Evolutionary conservation across 106 monocot genomes (phyloP).

Genomic region (Xerophyta viscosa): DNA sequence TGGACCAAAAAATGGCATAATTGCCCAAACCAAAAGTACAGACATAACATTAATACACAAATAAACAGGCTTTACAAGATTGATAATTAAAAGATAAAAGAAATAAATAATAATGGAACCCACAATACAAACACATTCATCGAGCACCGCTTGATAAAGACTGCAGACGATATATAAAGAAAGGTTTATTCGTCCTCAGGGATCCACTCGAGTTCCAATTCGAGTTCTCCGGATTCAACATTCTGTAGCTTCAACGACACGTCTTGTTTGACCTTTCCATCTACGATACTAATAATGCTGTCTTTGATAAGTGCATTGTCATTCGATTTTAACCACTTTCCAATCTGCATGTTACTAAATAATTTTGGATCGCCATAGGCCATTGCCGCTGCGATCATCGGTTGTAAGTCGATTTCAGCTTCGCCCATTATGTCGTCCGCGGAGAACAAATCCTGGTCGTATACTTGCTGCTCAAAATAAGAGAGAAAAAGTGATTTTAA

Average conservation of each 20-base stretch:
- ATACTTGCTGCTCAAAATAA: constrained; percentile 57
- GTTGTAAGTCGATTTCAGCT: constrained; percentile 81
- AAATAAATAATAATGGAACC: neutral
- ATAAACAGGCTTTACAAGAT: too few species aligned
- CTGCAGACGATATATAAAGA: neutral
- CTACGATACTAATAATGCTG: constrained; percentile 53
- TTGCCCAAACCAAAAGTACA: too few species aligned
- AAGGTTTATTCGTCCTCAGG: constrained; percentile 14
- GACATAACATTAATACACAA: too few species aligned
- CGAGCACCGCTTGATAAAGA: neutral
- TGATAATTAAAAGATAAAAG: too few species aligned
- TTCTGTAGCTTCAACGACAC: constrained; percentile 67
- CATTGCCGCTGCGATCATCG: constrained; percentile 62
- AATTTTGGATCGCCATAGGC: constrained; percentile 75
- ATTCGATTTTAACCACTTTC: constrained; percentile 69
- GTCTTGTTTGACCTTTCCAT: constrained; percentile 78
- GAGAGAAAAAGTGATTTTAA: neutral
- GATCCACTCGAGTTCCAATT: constrained; percentile 68
- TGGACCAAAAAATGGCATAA: too few species aligned
- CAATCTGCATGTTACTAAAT: constrained; percentile 76
- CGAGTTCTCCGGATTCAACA: constrained; percentile 80
- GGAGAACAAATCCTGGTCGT: constrained; percentile 73
- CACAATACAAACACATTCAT: too few species aligned
- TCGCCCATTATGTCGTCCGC: constrained; percentile 92
- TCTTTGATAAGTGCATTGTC: constrained; percentile 80